These are phyloP conservation scores for Wickerhamomyces sp. DNA, from an alignment of 1,139 yeast species.

Conservation along the genomic window DNA sequence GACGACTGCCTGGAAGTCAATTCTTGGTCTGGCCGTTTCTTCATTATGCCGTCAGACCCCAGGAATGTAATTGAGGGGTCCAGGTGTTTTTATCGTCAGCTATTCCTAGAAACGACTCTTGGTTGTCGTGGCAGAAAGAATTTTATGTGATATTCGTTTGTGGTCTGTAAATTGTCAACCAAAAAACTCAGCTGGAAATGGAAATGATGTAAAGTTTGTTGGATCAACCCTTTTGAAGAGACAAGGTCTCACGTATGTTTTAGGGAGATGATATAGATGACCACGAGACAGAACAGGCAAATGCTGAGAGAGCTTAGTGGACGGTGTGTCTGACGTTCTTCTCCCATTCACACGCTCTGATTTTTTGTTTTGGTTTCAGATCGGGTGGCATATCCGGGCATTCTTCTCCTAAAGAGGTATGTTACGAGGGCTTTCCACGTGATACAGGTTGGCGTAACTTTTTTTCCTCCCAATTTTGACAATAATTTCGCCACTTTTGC, in stretches of 20 bases:
- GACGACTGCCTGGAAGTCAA: conserved; percentile 14
- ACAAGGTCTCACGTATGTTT: no score
- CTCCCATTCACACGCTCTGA: background rate
- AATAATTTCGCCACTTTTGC: background rate
- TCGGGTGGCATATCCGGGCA: background rate
- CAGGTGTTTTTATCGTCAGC: no score
- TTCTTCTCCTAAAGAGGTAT: background rate
- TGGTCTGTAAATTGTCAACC: background rate
- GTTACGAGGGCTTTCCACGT: background rate
- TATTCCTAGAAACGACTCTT: no score
- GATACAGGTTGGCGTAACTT: background rate
- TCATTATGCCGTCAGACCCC: conserved; percentile 6
- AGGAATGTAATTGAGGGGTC: background rate
- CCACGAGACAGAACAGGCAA: no score
- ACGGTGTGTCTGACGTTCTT: no score
- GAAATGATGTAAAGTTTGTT: background rate
- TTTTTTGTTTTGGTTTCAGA: background rate
- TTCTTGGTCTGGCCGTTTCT: conserved; percentile 14
- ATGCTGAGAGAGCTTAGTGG: no score
- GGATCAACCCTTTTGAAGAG: background rate
- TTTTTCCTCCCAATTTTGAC: no score
- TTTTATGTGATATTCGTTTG: background rate
- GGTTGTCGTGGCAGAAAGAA: no score
- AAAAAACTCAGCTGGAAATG: background rate
- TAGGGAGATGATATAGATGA: no score